Base-by-base conservation (phyloP, 2,329 filamentous ascomycete genomes). In the Diaporthe humulicola region DNA sequence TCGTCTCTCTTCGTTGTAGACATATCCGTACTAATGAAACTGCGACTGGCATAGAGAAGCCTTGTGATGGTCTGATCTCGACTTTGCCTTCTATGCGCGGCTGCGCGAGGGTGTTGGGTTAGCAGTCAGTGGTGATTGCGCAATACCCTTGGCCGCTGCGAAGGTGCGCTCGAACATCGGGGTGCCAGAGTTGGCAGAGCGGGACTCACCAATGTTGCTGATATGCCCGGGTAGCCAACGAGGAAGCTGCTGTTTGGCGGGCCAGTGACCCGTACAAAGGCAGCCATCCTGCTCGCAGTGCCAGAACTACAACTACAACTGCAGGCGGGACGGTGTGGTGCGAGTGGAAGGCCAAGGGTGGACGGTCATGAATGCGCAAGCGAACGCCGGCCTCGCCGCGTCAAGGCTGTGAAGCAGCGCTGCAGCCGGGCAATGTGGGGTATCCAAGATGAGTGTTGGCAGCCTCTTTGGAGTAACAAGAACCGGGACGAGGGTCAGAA, bases 81-180 rank as follows among this genome's bases (percentile, higher is more conserved):
- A 99, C 97, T 83, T 97, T 98, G 80, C 97, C 97, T 88, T 98
- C 96, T 86, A 99, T 96, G 82, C 97, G 94, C 81, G 97, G 97
- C 95, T 98, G 81, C 30, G 73, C 79, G 78, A 77, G 79, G 74
- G 70, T 73, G n/a, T 50, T 14, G 19, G 9, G 69, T 76, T 71
- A 74, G 74, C 60, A 14, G 22, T 19, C 40, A 64, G 17, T n/a
- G 71, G 61, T 77, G 74, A 73, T 71, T 58, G 71, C 71, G 74
- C 74, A 45, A 28, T 56, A 45, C 38, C 33, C n/a, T 50, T 60
- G 56, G 30, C 57, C 36, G 22, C 45, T n/a, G 48, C 45, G 19
- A 66, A 38, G 28, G 48, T 36, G 61, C 28, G 38, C 28, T 25
- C 38, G 38, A 33, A 42, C 17, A n/a, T 48, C 33, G 30, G 42